Percentiles rank a stretch among this genome's conserved stretches.
Evolutionary conservation across 352 stramenopile genomes (phyloP).

Genomic region (Phytophthora agathidicida): DNA sequence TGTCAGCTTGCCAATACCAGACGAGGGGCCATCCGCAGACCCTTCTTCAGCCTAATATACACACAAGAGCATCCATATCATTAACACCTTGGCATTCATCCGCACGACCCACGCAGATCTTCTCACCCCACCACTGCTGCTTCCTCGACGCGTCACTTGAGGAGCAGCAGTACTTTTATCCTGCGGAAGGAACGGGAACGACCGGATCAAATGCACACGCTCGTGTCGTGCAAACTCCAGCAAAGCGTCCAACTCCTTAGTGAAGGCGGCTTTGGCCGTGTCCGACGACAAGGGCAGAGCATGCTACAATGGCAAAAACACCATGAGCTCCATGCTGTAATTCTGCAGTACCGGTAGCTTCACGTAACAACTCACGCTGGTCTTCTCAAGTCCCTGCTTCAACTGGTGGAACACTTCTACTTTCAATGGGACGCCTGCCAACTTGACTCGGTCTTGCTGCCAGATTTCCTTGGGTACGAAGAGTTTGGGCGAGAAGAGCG

Average conservation of each 20-base stretch:
- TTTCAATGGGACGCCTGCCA: slow-evolving; percentile 67
- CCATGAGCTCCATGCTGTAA: background rate
- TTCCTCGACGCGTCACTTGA: slow-evolving; percentile 20
- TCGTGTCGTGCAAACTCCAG: slow-evolving; percentile 54
- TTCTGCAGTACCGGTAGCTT: too few species aligned
- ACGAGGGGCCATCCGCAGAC: slow-evolving; percentile 11
- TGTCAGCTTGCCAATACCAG: slow-evolving; percentile 72
- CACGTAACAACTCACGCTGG: too few species aligned
- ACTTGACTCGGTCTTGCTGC: slow-evolving; percentile 71
- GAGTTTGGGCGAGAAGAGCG: slow-evolving; percentile 73
- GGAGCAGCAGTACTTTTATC: slow-evolving; percentile 18
- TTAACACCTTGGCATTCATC: background rate
- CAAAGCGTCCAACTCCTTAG: slow-evolving; percentile 60
- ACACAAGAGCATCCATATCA: background rate
- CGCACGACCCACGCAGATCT: background rate
- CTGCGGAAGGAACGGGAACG: slow-evolving; percentile 64
- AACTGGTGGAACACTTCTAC: slow-evolving; percentile 68
- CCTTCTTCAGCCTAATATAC: slow-evolving; percentile 33
- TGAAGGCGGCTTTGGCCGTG: slow-evolving; percentile 51
- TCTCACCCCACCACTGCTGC: slow-evolving; percentile 14
- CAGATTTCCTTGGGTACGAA: slow-evolving; percentile 85
- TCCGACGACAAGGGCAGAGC: slow-evolving; percentile 56
- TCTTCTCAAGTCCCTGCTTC: slow-evolving; percentile 74
- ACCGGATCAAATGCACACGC: slow-evolving; percentile 55
- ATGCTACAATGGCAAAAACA: slow-evolving; percentile 44